Evolutionary conservation across 805 yeast genomes (phyloP).

Genomic region (Candida wancherniae): DNA sequence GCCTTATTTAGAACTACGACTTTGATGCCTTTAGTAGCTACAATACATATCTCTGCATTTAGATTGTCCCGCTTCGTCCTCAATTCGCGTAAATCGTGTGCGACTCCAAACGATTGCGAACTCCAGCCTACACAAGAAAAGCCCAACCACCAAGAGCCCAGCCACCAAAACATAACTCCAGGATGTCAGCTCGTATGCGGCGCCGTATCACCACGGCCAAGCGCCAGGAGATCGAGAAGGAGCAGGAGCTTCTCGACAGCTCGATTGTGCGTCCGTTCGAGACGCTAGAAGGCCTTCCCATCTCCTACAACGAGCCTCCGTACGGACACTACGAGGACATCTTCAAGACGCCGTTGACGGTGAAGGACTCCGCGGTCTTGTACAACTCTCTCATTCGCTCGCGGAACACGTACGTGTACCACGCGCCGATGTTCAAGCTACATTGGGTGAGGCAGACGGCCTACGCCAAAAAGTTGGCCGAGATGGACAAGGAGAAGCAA

Average conservation of each 20-base stretch:
- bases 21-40: no score
- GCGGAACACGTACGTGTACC: conserved; percentile 51
- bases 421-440: conserved; percentile 66
- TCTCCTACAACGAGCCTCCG: conserved; percentile 61
- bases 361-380: conserved; percentile 68
- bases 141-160: no score
- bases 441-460: conserved; percentile 76
- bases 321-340: conserved; percentile 45
- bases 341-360: conserved; percentile 60
- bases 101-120: no score
- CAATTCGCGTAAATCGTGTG: no score
- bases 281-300: conserved; percentile 60
- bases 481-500: conserved; percentile 27
- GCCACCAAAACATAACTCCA: background rate
- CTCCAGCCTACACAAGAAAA: no score
- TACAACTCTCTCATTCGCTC: conserved; percentile 72
- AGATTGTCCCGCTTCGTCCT: no score
- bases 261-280: conserved; percentile 58
- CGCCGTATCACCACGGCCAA: conserved; percentile 40
- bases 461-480: conserved; percentile 43
- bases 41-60: no score
- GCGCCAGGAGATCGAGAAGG: conserved; percentile 39
- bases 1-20: background rate
- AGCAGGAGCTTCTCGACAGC: conserved; percentile 32
- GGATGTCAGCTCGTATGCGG: conserved; percentile 41